These are phyloP conservation scores for Phytophthora citrophthora DNA, from an alignment of 352 stramenopile species.

Conservation along the genomic window DNA sequence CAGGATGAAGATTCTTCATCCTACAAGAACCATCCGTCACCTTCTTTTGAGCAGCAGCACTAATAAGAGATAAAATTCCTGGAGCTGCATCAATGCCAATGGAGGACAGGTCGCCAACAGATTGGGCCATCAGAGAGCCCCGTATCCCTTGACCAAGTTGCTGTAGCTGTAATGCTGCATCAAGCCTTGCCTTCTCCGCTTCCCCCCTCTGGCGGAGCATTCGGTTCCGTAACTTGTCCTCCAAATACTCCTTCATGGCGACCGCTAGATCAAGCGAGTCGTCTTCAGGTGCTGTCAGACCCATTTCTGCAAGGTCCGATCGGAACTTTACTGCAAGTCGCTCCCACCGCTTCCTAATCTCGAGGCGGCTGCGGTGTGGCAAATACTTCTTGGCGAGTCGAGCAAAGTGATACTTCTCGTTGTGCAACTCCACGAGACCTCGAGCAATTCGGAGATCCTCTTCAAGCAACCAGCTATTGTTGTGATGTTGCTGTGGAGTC, in stretches of 20 bases:
- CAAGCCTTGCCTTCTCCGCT: constrained; percentile 32
- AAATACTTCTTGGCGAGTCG: constrained; percentile 63
- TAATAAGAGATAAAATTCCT: background rate
- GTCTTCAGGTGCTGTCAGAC: constrained; percentile 35
- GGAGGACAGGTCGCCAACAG: background rate
- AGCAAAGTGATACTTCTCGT: constrained; percentile 70
- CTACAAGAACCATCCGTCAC: constrained; percentile 34
- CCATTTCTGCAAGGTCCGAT: constrained; percentile 30
- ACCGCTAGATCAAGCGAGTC: constrained; percentile 55
- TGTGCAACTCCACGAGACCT: constrained; percentile 69
- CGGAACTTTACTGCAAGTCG: constrained; percentile 45
- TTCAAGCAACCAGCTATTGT: constrained; percentile 71
- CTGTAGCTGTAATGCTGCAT: constrained; percentile 34
- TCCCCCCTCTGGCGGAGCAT: constrained; percentile 29
- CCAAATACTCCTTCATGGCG: constrained; percentile 60
- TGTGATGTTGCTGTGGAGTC: constrained; percentile 38
- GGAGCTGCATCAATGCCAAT: constrained; percentile 2
- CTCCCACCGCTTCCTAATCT: constrained; percentile 77
- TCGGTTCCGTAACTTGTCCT: constrained; percentile 53
- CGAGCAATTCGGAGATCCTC: constrained; percentile 80
- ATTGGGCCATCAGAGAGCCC: background rate
- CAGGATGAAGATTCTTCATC: constrained; percentile 75
- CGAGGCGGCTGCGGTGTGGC: constrained; percentile 67
- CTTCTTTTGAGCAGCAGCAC: constrained; percentile 25
- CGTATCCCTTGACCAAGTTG: constrained; percentile 25